Evolutionary conservation across 1,284 basidiomycete genomes (phyloP), one percentile per base, ranked within the genome.

Genomic region (Trichosporon sp.): DNA sequence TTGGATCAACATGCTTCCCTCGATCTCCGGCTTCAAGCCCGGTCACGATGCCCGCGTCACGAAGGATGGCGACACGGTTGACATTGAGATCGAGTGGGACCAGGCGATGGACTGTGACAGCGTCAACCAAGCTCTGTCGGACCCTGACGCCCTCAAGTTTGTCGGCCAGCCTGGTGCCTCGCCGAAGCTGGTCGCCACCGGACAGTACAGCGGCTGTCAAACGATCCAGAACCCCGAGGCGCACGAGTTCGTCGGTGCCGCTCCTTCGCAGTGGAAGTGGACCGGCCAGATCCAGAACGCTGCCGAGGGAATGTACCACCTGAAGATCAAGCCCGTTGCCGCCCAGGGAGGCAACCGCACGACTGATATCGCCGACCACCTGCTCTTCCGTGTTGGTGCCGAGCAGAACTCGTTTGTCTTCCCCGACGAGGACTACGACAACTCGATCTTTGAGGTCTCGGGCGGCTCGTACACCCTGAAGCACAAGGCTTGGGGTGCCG

Each of bases 401-500:
- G 74, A 86, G 0, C 82, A 88, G 78, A 96, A 96, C 79, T 88
- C 91, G 19, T 90, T 96, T 85, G 89, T 95, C 8, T 94, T 91
- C 87, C 91, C 91, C 1, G 87, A 89, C 40, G 71, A 73, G 37
- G 92, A 94, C 77, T 95, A 94, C 79, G 77, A 75, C 80, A 86
- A 84, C 59, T 85, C 83, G 54, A 86, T 91, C 1, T 90, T 95
- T 78, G 86, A 86, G 21, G 86, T 87, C 68, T 85, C 87, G 7
- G 85, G 88, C 73, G 89, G 88, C 65, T 84, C 89, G 74, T 93
- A 91, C 81, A 89, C 87, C 2, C 92, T 93, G 80, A 89, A 88
- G 1, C 93, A 96, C 84, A 88, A 88, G 65, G 93, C 93, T 2
- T 87, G 88, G 65, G 94, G 94, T 67, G 93, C 94, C n/a, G 93